Percentiles rank a stretch among this genome's conserved stretches.
These are phyloP conservation scores for Antrodiella citrinella DNA, from an alignment of 768 basidiomycete species.

Conservation along the genomic window DNA sequence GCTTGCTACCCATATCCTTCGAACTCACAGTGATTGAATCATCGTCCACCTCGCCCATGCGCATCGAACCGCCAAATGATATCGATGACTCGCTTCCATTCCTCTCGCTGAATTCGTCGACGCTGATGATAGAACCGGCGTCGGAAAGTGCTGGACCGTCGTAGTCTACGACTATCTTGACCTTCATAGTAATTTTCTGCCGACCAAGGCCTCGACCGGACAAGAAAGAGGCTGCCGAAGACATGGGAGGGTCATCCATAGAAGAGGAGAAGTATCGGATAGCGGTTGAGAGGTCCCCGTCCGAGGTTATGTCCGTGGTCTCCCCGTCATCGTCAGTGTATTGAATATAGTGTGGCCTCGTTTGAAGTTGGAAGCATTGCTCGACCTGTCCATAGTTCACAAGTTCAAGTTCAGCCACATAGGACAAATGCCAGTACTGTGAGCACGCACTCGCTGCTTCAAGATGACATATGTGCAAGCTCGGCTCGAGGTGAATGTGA, in stretches of 20 bases:
- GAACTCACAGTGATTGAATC: constrained; percentile 74
- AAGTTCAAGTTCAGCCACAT: constrained; percentile 7
- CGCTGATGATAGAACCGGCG: constrained; percentile 70
- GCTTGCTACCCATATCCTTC: constrained; percentile 38
- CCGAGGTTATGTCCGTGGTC: constrained; percentile 55
- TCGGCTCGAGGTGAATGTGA: constrained; percentile 71
- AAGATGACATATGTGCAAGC: constrained; percentile 75
- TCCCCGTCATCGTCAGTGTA: constrained; percentile 91
- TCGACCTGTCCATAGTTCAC: constrained; percentile 65
- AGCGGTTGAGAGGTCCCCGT: constrained; percentile 76
- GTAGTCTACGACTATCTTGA: constrained; percentile 78
- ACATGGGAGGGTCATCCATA: constrained; percentile 59
- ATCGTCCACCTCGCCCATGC: constrained; percentile 46
- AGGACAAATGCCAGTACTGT: constrained; percentile 1
- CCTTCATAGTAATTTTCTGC: constrained; percentile 67
- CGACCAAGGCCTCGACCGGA: constrained; percentile 56
- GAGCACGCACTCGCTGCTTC: constrained; percentile 52
- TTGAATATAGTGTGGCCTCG: constrained; percentile 60
- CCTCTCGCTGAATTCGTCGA: constrained; percentile 51
- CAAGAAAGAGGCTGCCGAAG: constrained; percentile 67
- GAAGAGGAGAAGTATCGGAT: constrained; percentile 80
- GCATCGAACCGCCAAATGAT: constrained; percentile 33
- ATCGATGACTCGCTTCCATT: constrained; percentile 55
- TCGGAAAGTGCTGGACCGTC: constrained; percentile 90
- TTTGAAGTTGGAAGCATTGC: constrained; percentile 71